Evolutionary conservation across 2,329 filamentous ascomycete species (phyloP).

Genomic region (Lachnellula hyalina): DNA sequence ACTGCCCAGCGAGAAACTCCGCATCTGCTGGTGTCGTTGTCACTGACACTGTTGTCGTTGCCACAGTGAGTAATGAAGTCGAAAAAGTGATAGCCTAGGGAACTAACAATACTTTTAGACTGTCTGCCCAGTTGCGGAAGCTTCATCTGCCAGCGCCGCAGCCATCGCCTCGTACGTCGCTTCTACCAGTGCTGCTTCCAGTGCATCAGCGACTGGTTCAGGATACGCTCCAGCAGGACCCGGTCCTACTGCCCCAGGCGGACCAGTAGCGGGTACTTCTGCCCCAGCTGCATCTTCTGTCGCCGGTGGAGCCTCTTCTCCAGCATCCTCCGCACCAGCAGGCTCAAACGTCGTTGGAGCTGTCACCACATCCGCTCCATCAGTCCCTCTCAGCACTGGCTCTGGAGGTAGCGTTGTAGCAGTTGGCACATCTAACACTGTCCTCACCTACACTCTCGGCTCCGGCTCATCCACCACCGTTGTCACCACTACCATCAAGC

Average conservation of each 20-base stretch:
- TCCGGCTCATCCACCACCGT: constrained; percentile 39
- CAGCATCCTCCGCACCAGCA: neutral
- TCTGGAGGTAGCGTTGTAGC: neutral
- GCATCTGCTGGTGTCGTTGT: constrained; percentile 28
- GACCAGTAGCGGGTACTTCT: constrained; percentile 7
- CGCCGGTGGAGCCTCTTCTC: constrained; percentile 1
- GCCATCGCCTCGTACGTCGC: constrained; percentile 31
- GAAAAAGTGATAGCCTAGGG: neutral
- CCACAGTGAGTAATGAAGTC: constrained; percentile 31
- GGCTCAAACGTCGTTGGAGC: neutral
- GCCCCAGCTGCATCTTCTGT: neutral
- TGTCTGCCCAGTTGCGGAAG: constrained; percentile 42
- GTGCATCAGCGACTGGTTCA: neutral
- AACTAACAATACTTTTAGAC: constrained; percentile 29
- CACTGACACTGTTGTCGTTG: constrained; percentile 37
- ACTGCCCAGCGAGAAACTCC: constrained; percentile 34
- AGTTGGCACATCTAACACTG: constrained; percentile 14
- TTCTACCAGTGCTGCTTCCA: constrained; percentile 1
- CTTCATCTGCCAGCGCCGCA: constrained; percentile 36
- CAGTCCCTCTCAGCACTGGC: constrained; percentile 10
- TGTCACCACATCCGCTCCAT: neutral
- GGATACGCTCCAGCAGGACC: neutral
- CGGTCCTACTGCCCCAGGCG: constrained; percentile 2
- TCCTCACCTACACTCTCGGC: constrained; percentile 38
- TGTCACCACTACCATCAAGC: constrained; percentile 39